Base-by-base conservation (phyloP, 805 yeast species). In the Ogataea neopini region DNA sequence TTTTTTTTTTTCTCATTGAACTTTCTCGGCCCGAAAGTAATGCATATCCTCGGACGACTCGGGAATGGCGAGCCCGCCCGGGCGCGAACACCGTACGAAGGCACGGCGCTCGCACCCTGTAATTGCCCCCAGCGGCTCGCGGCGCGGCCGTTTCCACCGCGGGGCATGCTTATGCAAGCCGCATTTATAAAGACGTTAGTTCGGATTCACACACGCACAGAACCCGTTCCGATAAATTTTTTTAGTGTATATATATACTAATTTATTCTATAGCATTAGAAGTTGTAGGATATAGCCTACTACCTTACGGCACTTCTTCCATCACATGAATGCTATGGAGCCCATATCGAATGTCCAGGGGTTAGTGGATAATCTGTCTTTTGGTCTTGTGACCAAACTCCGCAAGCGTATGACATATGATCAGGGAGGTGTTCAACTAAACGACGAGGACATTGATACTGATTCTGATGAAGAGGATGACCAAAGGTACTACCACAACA, bases 351-450 rank as follows among this genome's bases (percentile, higher is more conserved):
- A 38, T 22, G 47, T 56, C n/a, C 47, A 44, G 14, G 47, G 29
- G 3, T 19, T 54, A 9, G 47, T 48, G 18, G 56, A 56, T 26
- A 34, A 38, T 18, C 34, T 57, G 4, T 50, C 58, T 15, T 51
- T 57, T 33, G 61, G 61, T 11, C 43, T 55, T 11, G 44, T 52
- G 9, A 40, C 54, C 4, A 51, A 43, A 25, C 15, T 57, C 3
- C 52, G 54, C 32, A 55, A 47, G 28, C 38, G 43, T 15, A 14
- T 50, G 28, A 39, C 35, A 1, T 33, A 26, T 10, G 53, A 55
- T 23, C 23, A 39, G 25, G 54, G 53, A 13, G 59, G 53, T 9
- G 61, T 57, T 10, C 56, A 55, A 32, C 36, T 48, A 33, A 37
- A 23, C 34, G 49, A 38, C 28, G 26, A 28, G 18, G 30, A 30